Base-by-base conservation (phyloP, 371 early-diverging fungal species). In the Syncephalastrum contaminatum region DNA sequence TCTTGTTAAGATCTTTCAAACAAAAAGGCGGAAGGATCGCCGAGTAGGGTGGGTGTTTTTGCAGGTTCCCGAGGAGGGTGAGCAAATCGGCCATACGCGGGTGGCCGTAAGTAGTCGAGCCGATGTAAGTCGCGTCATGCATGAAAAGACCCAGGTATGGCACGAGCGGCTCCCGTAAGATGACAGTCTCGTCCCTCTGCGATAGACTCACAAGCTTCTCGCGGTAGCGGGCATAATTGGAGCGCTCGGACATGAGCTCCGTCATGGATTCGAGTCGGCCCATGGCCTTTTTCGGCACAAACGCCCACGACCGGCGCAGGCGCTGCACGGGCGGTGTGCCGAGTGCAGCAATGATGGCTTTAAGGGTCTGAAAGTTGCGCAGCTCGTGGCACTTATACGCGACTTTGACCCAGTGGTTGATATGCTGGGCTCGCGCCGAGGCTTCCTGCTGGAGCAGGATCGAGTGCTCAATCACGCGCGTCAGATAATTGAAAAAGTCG, bases 401-500 rank as follows among this genome's bases (percentile, higher is more conserved):
- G 8, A 88, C 82, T 62, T 89, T 88, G 58, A 87, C 81, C 92
- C 92, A 92, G 44, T 78, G 73, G 49, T 85, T 72, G 14, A 90
- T 78, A 20, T 76, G 75, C 36, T 80, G 77, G 0, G 88, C 88
- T 10, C 92, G 71, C 5, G 76, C 85, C 0, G 83, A 72, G 1
- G 88, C 80, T 30, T 79, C 81, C n/a, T 70, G 68, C 2, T 82
- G 82, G 21, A 78, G 67, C 13, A 92, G 64, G 20, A 92, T 81
- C 4, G 89, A 78, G 44, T 79, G 77, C 61, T 92, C 92, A 24
- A 92, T 83, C 27, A 86, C 51, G 13, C 92, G 77, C 13, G 91
- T 88, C 5, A 90, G 60, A 59, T 89, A 90, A 60, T 92, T 92
- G 77, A 92, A 92, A 63, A 89, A 88, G 52, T 89, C 91, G 2